Base-by-base conservation (phyloP, 331 rosid species). In the Arachis monticola region DNA sequence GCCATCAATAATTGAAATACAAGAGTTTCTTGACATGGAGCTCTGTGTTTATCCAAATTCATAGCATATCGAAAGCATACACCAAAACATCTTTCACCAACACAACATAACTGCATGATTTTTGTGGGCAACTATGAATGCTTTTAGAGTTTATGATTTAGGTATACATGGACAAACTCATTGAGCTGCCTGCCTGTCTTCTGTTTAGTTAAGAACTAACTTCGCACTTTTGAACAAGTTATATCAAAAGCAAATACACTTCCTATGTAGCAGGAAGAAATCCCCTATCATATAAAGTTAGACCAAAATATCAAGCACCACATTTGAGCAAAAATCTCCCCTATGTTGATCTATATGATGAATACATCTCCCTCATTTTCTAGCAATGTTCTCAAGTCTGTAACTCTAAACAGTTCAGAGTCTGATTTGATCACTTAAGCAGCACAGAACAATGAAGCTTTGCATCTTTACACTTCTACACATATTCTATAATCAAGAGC, bases 1-100 rank as follows among this genome's bases (percentile, higher is more conserved):
- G 58, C 13, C 9, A 46, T 64, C 14, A 64, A 77, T 56, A 75
- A 62, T 45, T 52, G 62, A 70, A 30, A 69, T 38, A 38, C 4
- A 48, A 60, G 65, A 48, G 70, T 57, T 60, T 45, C 14, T 50
- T 10, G 60, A 61, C 55, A 65, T 31, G 32, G 55, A 17, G 56
- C 11, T 45, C 30, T 60, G 48, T 7, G 52, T 51, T 47, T 60
- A 48, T 22, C n/a, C 7, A 10, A 31, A 67, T 41, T 40, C 6
- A 31, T 56, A 44, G 57, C 62, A 46, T 13, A 79, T 71, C 58
- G 47, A 50, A 73, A 58, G 32, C 17, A 30, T 58, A 41, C 22
- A 30, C 4, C 14, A 51, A 67, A 67, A 67, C 63, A 40, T 13
- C 51, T 60, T 60, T 50, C 60, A 9, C 45, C 53, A n/a, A 50